Conservation (phyloP, 2,329 filamentous ascomycete species). For the Diaporthe helianthi region DNA sequence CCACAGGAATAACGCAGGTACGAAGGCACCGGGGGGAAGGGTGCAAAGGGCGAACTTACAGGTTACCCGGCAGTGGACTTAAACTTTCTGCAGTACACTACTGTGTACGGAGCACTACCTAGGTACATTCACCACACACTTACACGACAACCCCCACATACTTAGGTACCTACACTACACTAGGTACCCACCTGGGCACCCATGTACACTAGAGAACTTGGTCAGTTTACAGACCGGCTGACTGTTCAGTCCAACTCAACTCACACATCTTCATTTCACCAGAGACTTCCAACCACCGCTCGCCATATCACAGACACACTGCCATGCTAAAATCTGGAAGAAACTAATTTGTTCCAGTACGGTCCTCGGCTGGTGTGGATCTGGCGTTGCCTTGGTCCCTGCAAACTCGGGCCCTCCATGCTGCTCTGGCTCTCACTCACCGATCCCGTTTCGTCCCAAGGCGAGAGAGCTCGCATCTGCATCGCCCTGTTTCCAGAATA, state of each 20-base stretch:
- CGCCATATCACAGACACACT: not conserved
- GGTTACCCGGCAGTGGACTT: slow-evolving; percentile 8
- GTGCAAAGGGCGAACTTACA: slow-evolving; percentile 1
- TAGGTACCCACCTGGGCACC: not conserved
- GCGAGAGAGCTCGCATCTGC: not conserved
- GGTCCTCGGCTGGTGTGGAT: slow-evolving; percentile 3
- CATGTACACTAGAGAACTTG: not conserved
- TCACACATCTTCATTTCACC: not conserved
- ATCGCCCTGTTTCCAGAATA: slow-evolving; percentile 1
- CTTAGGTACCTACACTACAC: too few species aligned
- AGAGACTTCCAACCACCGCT: not conserved
- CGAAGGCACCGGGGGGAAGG: slow-evolving; percentile 4
- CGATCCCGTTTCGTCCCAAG: slow-evolving; percentile 7
- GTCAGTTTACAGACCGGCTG: not conserved
- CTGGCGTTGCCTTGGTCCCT: slow-evolving; percentile 12
- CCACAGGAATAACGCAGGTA: not conserved
- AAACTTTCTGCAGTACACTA: not conserved
- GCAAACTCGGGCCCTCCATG: slow-evolving; percentile 8
- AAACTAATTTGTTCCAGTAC: slow-evolving; percentile 22
- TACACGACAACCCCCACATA: too few species aligned
- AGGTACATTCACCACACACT: too few species aligned
- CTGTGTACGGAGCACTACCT: too few species aligned
- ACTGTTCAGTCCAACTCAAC: not conserved
- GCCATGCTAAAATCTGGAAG: slow-evolving; percentile 3
- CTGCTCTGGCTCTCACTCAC: not conserved